Conservation (phyloP, 2,329 filamentous ascomycete genomes). For the Lizonia empirigonia region DNA sequence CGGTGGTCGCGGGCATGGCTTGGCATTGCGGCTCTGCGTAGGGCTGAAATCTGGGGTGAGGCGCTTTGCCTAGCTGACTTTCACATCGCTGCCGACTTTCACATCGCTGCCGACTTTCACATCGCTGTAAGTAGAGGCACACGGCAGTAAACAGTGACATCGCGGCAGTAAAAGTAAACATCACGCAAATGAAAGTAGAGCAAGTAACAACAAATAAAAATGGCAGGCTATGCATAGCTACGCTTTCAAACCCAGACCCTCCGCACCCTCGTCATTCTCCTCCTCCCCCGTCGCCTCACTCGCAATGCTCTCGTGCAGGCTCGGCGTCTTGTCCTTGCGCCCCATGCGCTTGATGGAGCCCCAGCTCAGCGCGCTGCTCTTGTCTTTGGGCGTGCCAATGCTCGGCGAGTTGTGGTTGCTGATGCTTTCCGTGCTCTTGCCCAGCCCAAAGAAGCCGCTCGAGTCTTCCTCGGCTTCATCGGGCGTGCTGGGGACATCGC, state of each 20-base stretch:
- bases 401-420: slow-evolving; percentile 42
- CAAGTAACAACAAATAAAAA: not conserved
- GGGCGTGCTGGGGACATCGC: slow-evolving; percentile 42
- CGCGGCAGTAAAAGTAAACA: too few relatives aligned
- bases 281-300: slow-evolving; percentile 49
- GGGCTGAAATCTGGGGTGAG: slow-evolving; percentile 24
- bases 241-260: slow-evolving; percentile 17
- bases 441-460: slow-evolving; percentile 29
- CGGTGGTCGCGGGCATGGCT: slow-evolving; percentile 3
- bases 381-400: slow-evolving; percentile 47
- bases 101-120: too few relatives aligned
- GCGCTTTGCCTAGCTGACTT: too few relatives aligned
- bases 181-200: too few relatives aligned
- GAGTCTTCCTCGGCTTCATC: slow-evolving; percentile 50
- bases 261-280: slow-evolving; percentile 44
- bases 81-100: too few relatives aligned
- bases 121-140: too few relatives aligned
- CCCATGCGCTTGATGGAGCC: slow-evolving; percentile 53
- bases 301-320: slow-evolving; percentile 54
- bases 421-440: slow-evolving; percentile 36
- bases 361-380: slow-evolving; percentile 51
- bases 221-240: not conserved
- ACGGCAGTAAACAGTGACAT: too few relatives aligned
- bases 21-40: slow-evolving; percentile 23
- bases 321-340: slow-evolving; percentile 53